Conservation (phyloP, 1,139 yeast species). For the Candida sp. region DNA sequence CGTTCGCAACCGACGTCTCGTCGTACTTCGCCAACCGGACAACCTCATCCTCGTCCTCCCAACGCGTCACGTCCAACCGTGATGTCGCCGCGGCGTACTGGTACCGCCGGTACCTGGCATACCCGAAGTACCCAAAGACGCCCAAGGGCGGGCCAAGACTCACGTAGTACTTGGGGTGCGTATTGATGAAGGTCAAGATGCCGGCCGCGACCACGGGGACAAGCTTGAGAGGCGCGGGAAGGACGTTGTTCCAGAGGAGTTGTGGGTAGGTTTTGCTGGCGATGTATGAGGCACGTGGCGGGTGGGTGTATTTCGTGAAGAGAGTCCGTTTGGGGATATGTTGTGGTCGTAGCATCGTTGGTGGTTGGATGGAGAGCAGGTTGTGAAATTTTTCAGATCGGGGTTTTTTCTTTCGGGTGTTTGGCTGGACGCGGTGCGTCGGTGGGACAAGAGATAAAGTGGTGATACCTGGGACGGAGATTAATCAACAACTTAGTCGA, state of each 20-base stretch:
- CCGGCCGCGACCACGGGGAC: conserved; percentile 28
- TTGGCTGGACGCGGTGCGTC: no score
- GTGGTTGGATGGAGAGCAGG: no score
- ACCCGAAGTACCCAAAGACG: conserved; percentile 28
- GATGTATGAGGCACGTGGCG: conserved; percentile 38
- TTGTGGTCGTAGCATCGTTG: neutral
- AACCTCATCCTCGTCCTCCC: conserved; percentile 14
- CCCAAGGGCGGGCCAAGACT: conserved; percentile 44
- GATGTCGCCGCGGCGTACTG: conserved; percentile 21
- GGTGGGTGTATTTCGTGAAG: conserved; percentile 15
- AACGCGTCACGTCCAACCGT: conserved; percentile 8
- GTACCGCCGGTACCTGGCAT: conserved; percentile 16
- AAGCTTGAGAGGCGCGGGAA: conserved; percentile 34
- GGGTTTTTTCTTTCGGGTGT: neutral
- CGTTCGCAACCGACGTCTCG: conserved; percentile 34
- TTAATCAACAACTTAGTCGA: no score
- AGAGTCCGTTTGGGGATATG: conserved; percentile 1
- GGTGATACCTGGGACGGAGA: no score
- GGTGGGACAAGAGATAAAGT: no score
- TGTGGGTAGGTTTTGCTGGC: conserved; percentile 28
- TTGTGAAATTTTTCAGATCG: neutral
- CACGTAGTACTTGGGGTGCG: conserved; percentile 38
- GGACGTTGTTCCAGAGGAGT: conserved; percentile 29
- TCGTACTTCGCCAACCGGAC: conserved; percentile 35
- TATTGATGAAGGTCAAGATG: conserved; percentile 35